A percentile compares a stretch with the other conserved stretches of the same genome.
These are phyloP conservation scores for Chaetomium tenue DNA, from an alignment of 495 filamentous ascomycete genomes.

Conservation along the genomic window DNA sequence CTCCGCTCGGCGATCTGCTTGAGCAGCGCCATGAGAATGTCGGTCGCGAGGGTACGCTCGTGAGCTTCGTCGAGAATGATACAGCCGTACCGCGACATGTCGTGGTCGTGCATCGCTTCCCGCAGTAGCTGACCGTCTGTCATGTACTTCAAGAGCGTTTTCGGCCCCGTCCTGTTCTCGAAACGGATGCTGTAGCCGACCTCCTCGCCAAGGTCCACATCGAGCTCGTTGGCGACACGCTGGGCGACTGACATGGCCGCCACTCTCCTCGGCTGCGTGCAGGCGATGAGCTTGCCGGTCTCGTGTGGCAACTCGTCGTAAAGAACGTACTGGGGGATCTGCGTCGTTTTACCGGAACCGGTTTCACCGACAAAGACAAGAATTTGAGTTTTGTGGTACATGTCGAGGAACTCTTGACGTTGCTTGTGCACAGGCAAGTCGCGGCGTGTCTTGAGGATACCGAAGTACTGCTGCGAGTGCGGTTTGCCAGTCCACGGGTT, in stretches of 20 bases:
- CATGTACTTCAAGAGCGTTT: conserved; percentile 98
- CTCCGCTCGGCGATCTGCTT: conserved; percentile 79
- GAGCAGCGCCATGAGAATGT: conserved; percentile 92
- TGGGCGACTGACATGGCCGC: conserved; percentile 99
- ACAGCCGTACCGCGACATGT: conserved; percentile 87
- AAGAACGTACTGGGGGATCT: conserved; percentile 97
- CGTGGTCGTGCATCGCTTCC: conserved; percentile 96
- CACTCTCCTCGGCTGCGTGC: conserved; percentile 96
- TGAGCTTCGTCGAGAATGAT: conserved; percentile 99
- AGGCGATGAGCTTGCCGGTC: conserved; percentile 83
- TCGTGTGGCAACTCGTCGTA: conserved; percentile 93
- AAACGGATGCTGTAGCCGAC: conserved; percentile 99
- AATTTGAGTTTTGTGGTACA: conserved; percentile 91
- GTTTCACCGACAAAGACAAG: conserved; percentile 99
- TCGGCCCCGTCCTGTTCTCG: conserved; percentile 87
- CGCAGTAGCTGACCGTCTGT: conserved; percentile 98
- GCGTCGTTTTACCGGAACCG: conserved; percentile 97
- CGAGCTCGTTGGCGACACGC: conserved; percentile 96
- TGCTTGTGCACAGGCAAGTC: conserved; percentile 88
- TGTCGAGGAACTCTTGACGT: conserved; percentile 86
- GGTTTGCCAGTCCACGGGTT: conserved; percentile 80
- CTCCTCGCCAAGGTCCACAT: conserved; percentile 89
- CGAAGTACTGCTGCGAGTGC: conserved; percentile 81
- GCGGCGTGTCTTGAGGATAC: conserved; percentile 77
- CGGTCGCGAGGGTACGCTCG: conserved; percentile 91